Evolutionary conservation across 2,329 filamentous ascomycete species (phyloP).

Genomic region (Dothiorella sarmentorum): DNA sequence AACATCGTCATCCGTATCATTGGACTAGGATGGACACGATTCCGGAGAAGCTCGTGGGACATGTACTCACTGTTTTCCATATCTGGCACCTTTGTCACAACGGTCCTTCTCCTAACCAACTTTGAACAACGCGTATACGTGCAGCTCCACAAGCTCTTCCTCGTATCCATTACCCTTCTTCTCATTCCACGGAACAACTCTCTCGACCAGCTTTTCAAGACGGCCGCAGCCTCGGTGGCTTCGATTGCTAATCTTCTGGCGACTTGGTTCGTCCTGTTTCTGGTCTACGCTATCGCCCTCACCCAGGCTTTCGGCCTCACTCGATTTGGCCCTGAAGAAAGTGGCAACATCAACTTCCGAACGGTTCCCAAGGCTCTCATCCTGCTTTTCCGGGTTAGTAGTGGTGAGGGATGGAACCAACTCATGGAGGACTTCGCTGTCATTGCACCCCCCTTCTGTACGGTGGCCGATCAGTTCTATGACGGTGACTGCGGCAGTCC

Average conservation of each 20-base stretch:
- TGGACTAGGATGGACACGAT: slow-evolving; percentile 87
- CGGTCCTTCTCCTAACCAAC: slow-evolving; percentile 68
- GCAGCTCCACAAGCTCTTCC: slow-evolving; percentile 87
- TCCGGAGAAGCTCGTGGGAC: slow-evolving; percentile 92
- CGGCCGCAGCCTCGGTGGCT: slow-evolving; percentile 86
- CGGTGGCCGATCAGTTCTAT: slow-evolving; percentile 68
- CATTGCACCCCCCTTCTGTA: slow-evolving; percentile 77
- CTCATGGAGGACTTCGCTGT: slow-evolving; percentile 93
- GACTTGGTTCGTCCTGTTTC: slow-evolving; percentile 95
- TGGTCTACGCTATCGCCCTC: slow-evolving; percentile 93
- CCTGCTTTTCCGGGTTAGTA: slow-evolving; percentile 86
- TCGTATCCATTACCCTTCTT: slow-evolving; percentile 83
- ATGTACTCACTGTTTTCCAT: slow-evolving; percentile 80
- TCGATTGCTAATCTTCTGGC: slow-evolving; percentile 88
- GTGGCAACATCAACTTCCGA: slow-evolving; percentile 82
- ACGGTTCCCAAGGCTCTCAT: slow-evolving; percentile 93
- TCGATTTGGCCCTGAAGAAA: slow-evolving; percentile 71
- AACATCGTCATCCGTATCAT: slow-evolving; percentile 83
- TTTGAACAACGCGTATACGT: slow-evolving; percentile 59
- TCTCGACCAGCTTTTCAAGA: slow-evolving; percentile 97
- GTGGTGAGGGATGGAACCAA: slow-evolving; percentile 93
- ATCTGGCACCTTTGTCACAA: slow-evolving; percentile 74
- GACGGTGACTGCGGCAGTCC: slow-evolving; percentile 89
- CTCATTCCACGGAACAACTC: slow-evolving; percentile 96
- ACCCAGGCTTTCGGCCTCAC: slow-evolving; percentile 96